phyloP scores from a whole-genome alignment of 2,329 filamentous ascomycete species.

The Aspergillus udagawae region DNA sequence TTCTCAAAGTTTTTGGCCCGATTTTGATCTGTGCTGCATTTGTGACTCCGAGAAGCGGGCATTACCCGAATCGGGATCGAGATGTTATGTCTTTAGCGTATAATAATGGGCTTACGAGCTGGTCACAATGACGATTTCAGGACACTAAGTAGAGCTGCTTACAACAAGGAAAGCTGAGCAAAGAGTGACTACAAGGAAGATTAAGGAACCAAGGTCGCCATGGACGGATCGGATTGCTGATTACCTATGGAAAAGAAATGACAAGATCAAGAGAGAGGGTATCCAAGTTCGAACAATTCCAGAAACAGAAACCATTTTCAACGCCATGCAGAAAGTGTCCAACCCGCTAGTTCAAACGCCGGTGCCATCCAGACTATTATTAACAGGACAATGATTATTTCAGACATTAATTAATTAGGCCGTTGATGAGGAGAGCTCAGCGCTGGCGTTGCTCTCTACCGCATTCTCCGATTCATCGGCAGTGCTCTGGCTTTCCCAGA shows the following conservation, averaged over 20 bases:
- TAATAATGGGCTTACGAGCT: no score
- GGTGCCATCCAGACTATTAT: neutral
- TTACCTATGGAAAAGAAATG: neutral
- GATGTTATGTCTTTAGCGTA: no score
- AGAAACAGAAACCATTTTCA: neutral
- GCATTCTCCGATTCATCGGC: conserved; percentile 47
- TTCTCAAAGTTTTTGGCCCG: neutral
- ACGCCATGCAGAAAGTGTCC: neutral
- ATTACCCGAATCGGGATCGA: no score
- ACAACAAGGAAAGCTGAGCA: neutral
- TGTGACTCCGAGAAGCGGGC: no score
- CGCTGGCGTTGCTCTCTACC: neutral
- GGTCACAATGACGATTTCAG: no score
- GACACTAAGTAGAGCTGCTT: no score
- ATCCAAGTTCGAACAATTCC: neutral
- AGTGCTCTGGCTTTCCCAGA: conserved; percentile 67
- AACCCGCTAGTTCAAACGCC: neutral
- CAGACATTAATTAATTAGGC: neutral
- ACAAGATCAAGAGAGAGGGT: neutral
- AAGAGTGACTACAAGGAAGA: neutral
- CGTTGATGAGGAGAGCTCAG: neutral
- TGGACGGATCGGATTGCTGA: neutral
- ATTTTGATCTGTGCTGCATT: neutral
- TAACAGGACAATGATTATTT: neutral
- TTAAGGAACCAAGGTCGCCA: neutral